Percentiles rank a stretch among this genome's conserved stretches.
Evolutionary conservation across 176 grass and related monocot species (phyloP).

Genomic region (Aegilops bicornis): DNA sequence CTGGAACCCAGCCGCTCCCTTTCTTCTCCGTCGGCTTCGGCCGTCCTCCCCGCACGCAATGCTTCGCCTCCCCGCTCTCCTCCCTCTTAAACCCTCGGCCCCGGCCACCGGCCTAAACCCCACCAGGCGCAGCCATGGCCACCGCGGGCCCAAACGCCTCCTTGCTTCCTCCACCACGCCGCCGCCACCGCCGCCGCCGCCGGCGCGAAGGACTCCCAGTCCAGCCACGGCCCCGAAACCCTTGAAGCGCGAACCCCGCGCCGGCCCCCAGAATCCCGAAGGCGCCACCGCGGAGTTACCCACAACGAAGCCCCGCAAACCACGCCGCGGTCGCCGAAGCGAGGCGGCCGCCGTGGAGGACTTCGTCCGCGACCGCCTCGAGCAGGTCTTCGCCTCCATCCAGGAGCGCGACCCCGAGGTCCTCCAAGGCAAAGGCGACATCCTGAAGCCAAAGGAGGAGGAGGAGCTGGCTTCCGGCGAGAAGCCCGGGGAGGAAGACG

Average conservation of each 20-base stretch:
- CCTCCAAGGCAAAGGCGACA: conserved; percentile 47
- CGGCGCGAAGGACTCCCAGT: conserved; percentile 21
- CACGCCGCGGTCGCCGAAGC: conserved; percentile 48
- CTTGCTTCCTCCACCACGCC: conserved; percentile 27
- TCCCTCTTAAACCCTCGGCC: conserved; percentile 42
- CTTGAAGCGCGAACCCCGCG: background rate
- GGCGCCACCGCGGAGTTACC: conserved; percentile 1
- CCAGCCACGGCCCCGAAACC: conserved; percentile 22
- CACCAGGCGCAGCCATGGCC: conserved; percentile 12
- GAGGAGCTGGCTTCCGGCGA: background rate
- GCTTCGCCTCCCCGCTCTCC: conserved; percentile 44
- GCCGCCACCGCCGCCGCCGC: conserved; percentile 15
- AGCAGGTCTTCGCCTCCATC: conserved; percentile 76
- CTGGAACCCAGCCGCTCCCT: conserved; percentile 12
- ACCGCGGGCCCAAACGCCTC: background rate
- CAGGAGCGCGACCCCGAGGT: conserved; percentile 52
- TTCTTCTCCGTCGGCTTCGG: background rate
- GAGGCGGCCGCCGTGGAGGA: conserved; percentile 72
- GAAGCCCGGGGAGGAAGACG: conserved; percentile 12
- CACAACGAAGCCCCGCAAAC: conserved; percentile 52
- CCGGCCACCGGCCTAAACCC: background rate
- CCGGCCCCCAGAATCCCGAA: background rate
- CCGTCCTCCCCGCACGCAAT: background rate
- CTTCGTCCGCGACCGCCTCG: conserved; percentile 65
- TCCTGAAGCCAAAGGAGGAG: conserved; percentile 48